Evolutionary conservation across 2,329 filamentous ascomycete genomes (phyloP), one percentile per base, ranked within the genome.

Genomic region (Aureobasidium sp.): DNA sequence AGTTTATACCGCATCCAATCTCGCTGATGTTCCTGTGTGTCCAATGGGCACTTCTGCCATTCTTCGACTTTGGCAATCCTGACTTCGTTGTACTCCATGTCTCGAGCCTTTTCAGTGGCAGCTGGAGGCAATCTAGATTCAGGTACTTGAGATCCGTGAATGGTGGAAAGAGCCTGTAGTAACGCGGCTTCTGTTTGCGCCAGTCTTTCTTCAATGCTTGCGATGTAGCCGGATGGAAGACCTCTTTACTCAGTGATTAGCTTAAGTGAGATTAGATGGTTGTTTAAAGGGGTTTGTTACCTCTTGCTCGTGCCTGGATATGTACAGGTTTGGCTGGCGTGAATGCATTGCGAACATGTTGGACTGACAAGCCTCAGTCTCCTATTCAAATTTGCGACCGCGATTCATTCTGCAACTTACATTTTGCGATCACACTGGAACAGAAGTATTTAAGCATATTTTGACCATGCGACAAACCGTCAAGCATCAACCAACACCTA

Each of bases 291-390:
- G 3, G 10, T 6, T 15, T 15, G 6, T 37, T 29, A 47, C 54
- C 54, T 58, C 16, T 58, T 58, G 13, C 41, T 58, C 7, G 42
- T 47, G 11, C 42, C 41, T 25, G 54, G 54, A 34, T 58, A 58
- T n/a, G 41, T 47, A 11, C 54, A 58, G 2, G 32, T 27, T 15
- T 36, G 54, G 9, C 32, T 39, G 8, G 54, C n/a, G 3, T 58
- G 41, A 7, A 37, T 10, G 42, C 54, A 58, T 58, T 58, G 54
- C 5, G 54, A 58, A 29, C 54, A 58, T 5, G 54, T 58, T 21
- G 54, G 54, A 21, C 54, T 58, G 15, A 16, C 5, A 1, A 11
- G 29, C 3, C 8, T 52, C 4, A 47, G 27, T 16, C 11, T 9
- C 3, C 5, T 16, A 6, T 16, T 10, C 9, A 2, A 34, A 21